Evolutionary conservation across 495 filamentous ascomycete genomes (phyloP), one percentile per base, ranked within the genome.

Genomic region (Pyrenula aspistea): DNA sequence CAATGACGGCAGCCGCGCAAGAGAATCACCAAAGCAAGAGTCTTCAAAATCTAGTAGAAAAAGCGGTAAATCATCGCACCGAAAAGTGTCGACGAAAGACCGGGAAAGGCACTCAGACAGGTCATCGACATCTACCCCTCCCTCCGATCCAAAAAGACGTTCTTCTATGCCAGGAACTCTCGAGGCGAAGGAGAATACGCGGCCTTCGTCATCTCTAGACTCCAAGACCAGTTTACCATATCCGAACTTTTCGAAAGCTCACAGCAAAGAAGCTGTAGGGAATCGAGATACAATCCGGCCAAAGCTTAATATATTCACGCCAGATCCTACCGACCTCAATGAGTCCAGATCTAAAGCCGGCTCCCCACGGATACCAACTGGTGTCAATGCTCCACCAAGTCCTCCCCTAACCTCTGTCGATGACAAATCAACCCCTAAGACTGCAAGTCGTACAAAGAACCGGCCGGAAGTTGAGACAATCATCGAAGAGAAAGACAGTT

Each of bases 221-320:
- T 78, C 76, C 54, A 78, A 73, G 62, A 75, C 80, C 59, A 89
- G 79, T 72, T 67, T 87, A 22, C 84, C 89, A 12, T 96, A 96
- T 65, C 91, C 91, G 2, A 77, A 73, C 19, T 93, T 95, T 72
- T 91, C 86, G 64, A 95, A 95, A 67, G 84, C 85, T 36, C 86
- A 94, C 66, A 93, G 88, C 78, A 92, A 89, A 67, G 89, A 94
- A 65, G 77, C 81, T 52, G 75, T 94, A 42, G 73, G 76, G 53
- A 82, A 78, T 65, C 77, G 77, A 61, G 82, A 84, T 56, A 79
- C 83, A 60, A 55, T 81, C 55, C 64, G 71, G 42, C 70, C 66
- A 23, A 70, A 68, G 56, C 65, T 67, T 3, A 77, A 78, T 56
- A 84, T 84, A 25, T 83, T 82, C 56, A 93, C 89, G 0, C 89